Evolutionary conservation across 306 rosid genomes (phyloP).

Genomic region (Rosa chinensis): DNA sequence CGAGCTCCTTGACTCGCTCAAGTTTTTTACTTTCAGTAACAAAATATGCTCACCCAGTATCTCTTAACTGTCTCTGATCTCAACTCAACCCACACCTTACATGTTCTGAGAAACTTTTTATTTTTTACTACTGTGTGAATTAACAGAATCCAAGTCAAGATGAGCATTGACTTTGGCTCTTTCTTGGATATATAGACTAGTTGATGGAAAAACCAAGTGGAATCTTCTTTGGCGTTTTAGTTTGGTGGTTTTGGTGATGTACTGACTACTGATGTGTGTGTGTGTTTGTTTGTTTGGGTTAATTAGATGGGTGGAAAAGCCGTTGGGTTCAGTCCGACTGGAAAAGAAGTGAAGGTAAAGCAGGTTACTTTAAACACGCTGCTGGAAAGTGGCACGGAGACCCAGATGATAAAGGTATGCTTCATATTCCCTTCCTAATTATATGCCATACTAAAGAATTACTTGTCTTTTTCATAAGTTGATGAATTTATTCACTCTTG

Average conservation of each 20-base stretch:
- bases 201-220: neutral
- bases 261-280: neutral
- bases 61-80: neutral
- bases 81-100: neutral
- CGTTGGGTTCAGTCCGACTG: constrained; percentile 92
- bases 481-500: neutral
- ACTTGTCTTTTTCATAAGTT: neutral
- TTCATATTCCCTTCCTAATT: constrained; percentile 8
- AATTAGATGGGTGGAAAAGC: constrained; percentile 73
- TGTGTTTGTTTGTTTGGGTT: constrained; percentile 9
- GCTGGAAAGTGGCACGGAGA: constrained; percentile 93
- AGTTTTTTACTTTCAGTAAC: neutral
- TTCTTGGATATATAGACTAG: neutral
- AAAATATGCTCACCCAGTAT: neutral
- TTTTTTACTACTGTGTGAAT: neutral
- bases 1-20: neutral
- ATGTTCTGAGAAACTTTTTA: neutral
- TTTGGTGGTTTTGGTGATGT: neutral
- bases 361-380: constrained; percentile 85
- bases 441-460: neutral
- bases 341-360: constrained; percentile 85
- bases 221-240: neutral
- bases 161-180: neutral
- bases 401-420: constrained; percentile 84
- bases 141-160: neutral